Evolutionary conservation across 768 basidiomycete genomes (phyloP), one percentile per base, ranked within the genome.

Genomic region (Gautieria morchelliformis): DNA sequence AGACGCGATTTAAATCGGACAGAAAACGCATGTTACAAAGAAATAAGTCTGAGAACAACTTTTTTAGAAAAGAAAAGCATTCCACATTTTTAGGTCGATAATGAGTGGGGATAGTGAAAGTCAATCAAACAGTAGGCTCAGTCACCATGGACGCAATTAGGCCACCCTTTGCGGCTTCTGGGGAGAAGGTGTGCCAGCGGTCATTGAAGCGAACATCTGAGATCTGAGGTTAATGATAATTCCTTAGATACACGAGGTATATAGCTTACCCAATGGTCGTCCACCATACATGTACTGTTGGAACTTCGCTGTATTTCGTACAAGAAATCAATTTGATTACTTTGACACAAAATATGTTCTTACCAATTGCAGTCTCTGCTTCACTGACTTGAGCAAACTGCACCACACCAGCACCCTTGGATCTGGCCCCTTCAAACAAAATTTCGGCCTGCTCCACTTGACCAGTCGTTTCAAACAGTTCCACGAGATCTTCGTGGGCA

Each of bases 391-490:
- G 86, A 27, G 83, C 79, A 68, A 99, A 97, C 69, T 98, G 94
- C 12, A 97, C 95, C 46, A 99, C 89, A 65, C 95, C 96, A 59
- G 87, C 85, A 14, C 95, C 95, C 70, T 96, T 96, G 50, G 89
- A 92, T 55, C 95, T 83, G 0, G 87, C 84, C 15, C 90, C 89
- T 64, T 97, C 94, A 64, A 88, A 93, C 48, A 99, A 71, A 62
- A 97, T 95, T 71, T 99, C 95, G 2, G 95, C 95, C 35, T 92
- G 75, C 66, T 93, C 89, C 37, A 99, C 95, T 63, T 87, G 87
- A 10, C 94, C 95, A 0, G 94, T 96, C 35, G 95, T 99, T 75
- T 97, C 94, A 65, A 99, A 99, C 19, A 99, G 72, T 72, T 99
- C 95, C 20, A 99, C 94, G 45, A 99, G 74, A 68, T 99, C 95